Conservation (phyloP, 139 green algal genomes). For the Chlamydomonas sp. region DNA sequence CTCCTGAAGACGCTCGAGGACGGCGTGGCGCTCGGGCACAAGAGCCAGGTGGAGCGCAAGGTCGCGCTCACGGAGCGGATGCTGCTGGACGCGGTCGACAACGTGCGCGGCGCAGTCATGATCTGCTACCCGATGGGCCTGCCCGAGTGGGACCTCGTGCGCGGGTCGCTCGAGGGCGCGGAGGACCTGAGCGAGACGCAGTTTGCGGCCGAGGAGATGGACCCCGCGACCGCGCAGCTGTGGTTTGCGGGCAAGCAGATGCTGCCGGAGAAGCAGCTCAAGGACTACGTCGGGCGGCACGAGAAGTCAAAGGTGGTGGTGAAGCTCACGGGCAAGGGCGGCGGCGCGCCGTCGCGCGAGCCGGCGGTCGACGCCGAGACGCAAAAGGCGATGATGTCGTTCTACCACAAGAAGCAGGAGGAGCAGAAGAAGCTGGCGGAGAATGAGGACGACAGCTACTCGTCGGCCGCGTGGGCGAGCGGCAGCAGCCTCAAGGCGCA, state of each 20-base stretch:
- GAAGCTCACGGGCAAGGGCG: constrained; percentile 65
- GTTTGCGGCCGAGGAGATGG: constrained; percentile 55
- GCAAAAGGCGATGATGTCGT: constrained; percentile 83
- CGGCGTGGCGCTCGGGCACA: constrained; percentile 36
- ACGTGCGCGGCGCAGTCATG: constrained; percentile 70
- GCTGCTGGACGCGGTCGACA: constrained; percentile 59
- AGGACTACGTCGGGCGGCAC: constrained; percentile 60
- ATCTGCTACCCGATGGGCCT: constrained; percentile 81
- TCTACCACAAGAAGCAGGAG: constrained; percentile 80
- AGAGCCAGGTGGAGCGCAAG: constrained; percentile 46
- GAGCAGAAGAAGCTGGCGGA: constrained; percentile 65
- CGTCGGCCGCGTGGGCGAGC: constrained; percentile 62
- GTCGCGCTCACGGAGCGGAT: constrained; percentile 38
- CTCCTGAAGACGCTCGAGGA: constrained; percentile 55
- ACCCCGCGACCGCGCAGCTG: constrained; percentile 45
- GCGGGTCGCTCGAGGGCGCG: constrained; percentile 52
- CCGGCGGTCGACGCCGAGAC: constrained; percentile 64
- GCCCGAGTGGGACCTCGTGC: constrained; percentile 70
- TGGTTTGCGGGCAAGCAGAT: constrained; percentile 82
- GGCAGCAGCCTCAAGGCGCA: constrained; percentile 62
- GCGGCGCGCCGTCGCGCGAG: constrained; percentile 49
- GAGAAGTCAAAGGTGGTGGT: constrained; percentile 61
- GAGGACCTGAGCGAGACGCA: constrained; percentile 52
- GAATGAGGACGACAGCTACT: constrained; percentile 68
- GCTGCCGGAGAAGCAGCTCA: constrained; percentile 61